These are phyloP conservation scores for Lablab purpureus DNA, from an alignment of 306 rosid genomes.

Conservation along the genomic window DNA sequence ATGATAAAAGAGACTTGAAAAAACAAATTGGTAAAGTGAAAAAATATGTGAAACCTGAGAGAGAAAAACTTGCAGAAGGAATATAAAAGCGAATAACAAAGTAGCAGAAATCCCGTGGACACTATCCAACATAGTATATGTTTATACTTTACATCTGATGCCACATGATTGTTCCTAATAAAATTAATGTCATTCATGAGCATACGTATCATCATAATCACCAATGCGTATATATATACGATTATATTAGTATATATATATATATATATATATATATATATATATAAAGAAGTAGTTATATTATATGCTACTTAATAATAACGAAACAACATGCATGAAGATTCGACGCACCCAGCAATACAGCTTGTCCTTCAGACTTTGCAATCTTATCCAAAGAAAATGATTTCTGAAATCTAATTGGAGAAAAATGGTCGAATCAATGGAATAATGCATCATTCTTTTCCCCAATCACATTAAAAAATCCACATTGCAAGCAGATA, in stretches of 20 bases:
- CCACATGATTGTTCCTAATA: neutral
- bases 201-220: neutral
- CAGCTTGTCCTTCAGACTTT: constrained; percentile 6
- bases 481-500: constrained; percentile 25
- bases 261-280: too few relatives aligned
- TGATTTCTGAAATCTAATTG: constrained; percentile 38
- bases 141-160: neutral
- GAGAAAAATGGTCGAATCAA: constrained; percentile 36
- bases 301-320: neutral
- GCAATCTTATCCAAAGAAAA: constrained; percentile 45
- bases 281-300: neutral
- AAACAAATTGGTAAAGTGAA: neutral
- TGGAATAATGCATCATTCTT: constrained; percentile 17
- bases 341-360: constrained; percentile 22
- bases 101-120: neutral
- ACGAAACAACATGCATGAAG: constrained; percentile 29
- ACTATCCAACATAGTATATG: neutral
- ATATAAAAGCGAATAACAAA: neutral
- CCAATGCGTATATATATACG: neutral
- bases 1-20: neutral
- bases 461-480: constrained; percentile 36
- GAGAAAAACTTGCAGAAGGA: neutral
- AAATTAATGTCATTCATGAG: too few relatives aligned
- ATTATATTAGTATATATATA: neutral
- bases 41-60: neutral